Conservation (phyloP, 1,284 basidiomycete genomes). For the Volvariella volvacea region DNA sequence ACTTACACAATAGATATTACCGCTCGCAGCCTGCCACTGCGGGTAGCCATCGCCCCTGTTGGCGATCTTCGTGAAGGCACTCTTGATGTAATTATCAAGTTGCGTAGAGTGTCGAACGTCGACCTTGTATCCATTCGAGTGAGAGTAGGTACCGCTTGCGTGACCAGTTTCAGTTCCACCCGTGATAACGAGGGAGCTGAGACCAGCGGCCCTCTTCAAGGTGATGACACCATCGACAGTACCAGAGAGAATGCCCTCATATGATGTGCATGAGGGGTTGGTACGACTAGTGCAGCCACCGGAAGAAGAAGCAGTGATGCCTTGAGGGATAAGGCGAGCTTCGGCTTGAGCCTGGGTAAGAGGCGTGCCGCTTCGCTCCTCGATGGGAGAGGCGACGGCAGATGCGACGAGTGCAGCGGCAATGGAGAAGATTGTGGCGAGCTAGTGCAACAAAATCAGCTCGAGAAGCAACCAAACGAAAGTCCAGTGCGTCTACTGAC, state of each 20-base stretch:
- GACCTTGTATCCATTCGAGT: conserved; percentile 20
- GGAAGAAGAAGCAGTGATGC: conserved; percentile 16
- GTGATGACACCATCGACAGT: conserved; percentile 20
- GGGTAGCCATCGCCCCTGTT: conserved; percentile 19
- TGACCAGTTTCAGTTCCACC: conserved; percentile 21
- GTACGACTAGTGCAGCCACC: conserved; percentile 16
- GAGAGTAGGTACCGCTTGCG: conserved; percentile 18
- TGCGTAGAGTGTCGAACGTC: conserved; percentile 15
- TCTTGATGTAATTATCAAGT: conserved; percentile 19
- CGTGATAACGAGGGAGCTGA: conserved; percentile 16
- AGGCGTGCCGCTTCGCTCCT: conserved; percentile 7
- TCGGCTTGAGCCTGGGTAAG: conserved; percentile 19
- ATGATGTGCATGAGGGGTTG: conserved; percentile 17
- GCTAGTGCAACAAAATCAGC: neutral
- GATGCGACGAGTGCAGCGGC: neutral
- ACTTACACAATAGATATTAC: conserved; percentile 22
- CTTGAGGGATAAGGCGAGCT: conserved; percentile 13
- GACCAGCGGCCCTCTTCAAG: conserved; percentile 16
- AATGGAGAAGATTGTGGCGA: conserved; percentile 1
- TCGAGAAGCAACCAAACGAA: too few relatives aligned
- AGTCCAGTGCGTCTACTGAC: too few relatives aligned
- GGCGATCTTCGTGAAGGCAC: conserved; percentile 16
- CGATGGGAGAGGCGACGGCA: neutral
- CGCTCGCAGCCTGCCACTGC: conserved; percentile 19
- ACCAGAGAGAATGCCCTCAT: conserved; percentile 17